Evolutionary conservation across 2,329 filamentous ascomycete genomes (phyloP).

Genomic region (Xylaria sp.): DNA sequence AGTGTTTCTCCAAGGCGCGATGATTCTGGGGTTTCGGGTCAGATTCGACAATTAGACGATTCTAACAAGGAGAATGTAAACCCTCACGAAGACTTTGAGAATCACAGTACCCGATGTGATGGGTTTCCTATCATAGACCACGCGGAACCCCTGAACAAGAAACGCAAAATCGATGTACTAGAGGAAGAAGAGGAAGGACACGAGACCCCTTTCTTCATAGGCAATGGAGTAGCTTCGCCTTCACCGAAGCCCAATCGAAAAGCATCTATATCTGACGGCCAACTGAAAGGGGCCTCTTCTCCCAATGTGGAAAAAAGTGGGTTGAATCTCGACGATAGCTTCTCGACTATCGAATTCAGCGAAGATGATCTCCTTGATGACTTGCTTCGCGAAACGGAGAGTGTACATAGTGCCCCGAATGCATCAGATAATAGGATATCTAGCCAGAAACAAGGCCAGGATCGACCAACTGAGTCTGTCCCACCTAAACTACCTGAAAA

Average conservation of each 20-base stretch:
- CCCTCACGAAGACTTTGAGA: neutral
- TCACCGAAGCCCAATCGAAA: conserved; percentile 1
- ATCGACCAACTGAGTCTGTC: conserved; percentile 6
- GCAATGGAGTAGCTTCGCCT: neutral
- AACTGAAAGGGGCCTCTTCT: neutral
- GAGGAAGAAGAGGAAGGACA: conserved; percentile 1
- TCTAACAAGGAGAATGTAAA: conserved; percentile 32
- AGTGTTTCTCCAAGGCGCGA: conserved; percentile 3
- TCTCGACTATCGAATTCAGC: conserved; percentile 27
- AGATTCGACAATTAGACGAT: conserved; percentile 10
- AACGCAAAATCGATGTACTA: conserved; percentile 18
- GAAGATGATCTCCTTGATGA: conserved; percentile 31
- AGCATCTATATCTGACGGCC: neutral
- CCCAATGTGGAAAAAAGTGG: neutral
- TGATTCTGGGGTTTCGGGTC: neutral
- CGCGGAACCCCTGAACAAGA: conserved; percentile 27
- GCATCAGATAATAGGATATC: neutral
- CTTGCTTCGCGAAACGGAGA: conserved; percentile 18
- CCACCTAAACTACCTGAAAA: conserved; percentile 24
- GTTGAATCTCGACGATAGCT: conserved; percentile 13
- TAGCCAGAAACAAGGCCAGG: conserved; percentile 14
- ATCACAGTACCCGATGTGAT: neutral
- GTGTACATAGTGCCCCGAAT: conserved; percentile 1
- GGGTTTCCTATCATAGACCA: neutral
- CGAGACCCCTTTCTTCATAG: neutral